Evolutionary conservation across 306 rosid genomes (phyloP), one percentile per base, ranked within the genome.

Genomic region (Gleditsia sinensis): DNA sequence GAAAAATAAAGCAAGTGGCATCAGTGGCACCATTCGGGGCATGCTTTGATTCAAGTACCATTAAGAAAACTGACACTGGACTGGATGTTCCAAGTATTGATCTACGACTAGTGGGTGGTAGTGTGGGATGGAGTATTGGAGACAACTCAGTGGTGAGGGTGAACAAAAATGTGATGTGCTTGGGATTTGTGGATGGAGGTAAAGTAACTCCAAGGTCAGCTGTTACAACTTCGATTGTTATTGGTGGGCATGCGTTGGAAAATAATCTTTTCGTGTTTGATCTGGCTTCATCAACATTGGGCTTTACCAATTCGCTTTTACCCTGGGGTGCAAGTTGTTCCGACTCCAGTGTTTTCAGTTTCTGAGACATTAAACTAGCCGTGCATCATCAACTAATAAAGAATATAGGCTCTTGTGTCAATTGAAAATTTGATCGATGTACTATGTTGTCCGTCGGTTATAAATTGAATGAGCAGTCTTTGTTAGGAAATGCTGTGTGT

Each of bases 111-210:
- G n/a, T n/a, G n/a, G n/a, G n/a, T n/a, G n/a, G n/a, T n/a, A n/a
- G n/a, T 25, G 60, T 53, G 43, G 1, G 25, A 14, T 81, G 82
- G 88, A 66, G 12, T 24, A 66, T 75, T 21, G 88, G 85, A 65
- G 66, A 14, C 0, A 81, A 81, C 70, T 78, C 81, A 27, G 78
- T 81, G 80, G 80, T 85, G 1, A 60, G 51, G 55, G 77, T 71
- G 9, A 71, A 67, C 9, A 61, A 46, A 34, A 43, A 60, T 0
- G 75, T 75, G 0, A 20, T 76, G 28, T 81, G 88, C 7, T 59
- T 85, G 9, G 86, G 49, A 56, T 75, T 81, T 75, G 78, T 81
- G 53, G 51, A 81, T 72, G 85, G 82, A 11, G 82, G 79, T 0
- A 57, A 56, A 20, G 23, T 56, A 1, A 9, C 78, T 0, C 5